These are phyloP conservation scores for Schwanniomyces polymorphus DNA, from an alignment of 805 yeast genomes.

Conservation along the genomic window DNA sequence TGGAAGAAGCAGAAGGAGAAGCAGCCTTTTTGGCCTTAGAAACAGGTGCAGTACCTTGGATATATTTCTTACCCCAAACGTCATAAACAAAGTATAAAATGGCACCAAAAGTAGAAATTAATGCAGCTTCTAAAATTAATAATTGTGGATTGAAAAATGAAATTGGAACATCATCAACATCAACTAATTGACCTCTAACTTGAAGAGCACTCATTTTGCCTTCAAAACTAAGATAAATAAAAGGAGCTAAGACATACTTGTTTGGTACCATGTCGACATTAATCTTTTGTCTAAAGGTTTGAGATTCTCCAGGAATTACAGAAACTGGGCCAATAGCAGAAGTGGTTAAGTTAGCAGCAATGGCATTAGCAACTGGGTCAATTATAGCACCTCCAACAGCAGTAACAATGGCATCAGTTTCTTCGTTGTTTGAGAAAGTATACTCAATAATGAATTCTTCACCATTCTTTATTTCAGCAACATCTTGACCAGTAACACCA, in stretches of 20 bases:
- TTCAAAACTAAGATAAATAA: slow-evolving; percentile 51
- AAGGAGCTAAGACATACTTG: slow-evolving; percentile 60
- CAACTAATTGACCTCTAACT: slow-evolving; percentile 56
- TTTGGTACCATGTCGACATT: slow-evolving; percentile 58
- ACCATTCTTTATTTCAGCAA: slow-evolving; percentile 48
- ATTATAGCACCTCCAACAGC: slow-evolving; percentile 71
- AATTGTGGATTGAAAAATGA: slow-evolving; percentile 75
- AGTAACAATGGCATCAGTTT: slow-evolving; percentile 48
- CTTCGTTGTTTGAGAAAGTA: slow-evolving; percentile 54
- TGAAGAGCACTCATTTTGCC: slow-evolving; percentile 54
- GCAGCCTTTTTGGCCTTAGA: slow-evolving; percentile 26
- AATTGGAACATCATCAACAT: slow-evolving; percentile 62
- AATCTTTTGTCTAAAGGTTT: slow-evolving; percentile 56
- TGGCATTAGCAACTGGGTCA: slow-evolving; percentile 52
- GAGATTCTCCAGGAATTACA: slow-evolving; percentile 50
- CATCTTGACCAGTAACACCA: slow-evolving; percentile 33
- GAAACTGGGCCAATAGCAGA: slow-evolving; percentile 61
- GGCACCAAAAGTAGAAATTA: slow-evolving; percentile 49
- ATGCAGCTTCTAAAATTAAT: slow-evolving; percentile 57
- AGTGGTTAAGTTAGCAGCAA: slow-evolving; percentile 62
- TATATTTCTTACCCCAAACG: slow-evolving; percentile 46
- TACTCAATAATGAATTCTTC: slow-evolving; percentile 54
- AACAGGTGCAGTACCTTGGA: slow-evolving; percentile 37
- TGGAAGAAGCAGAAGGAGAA: slow-evolving; percentile 11
- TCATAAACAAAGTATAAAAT: slow-evolving; percentile 49